Evolutionary conservation across 495 filamentous ascomycete species (phyloP).

Genomic region (Daldinia concentrica): DNA sequence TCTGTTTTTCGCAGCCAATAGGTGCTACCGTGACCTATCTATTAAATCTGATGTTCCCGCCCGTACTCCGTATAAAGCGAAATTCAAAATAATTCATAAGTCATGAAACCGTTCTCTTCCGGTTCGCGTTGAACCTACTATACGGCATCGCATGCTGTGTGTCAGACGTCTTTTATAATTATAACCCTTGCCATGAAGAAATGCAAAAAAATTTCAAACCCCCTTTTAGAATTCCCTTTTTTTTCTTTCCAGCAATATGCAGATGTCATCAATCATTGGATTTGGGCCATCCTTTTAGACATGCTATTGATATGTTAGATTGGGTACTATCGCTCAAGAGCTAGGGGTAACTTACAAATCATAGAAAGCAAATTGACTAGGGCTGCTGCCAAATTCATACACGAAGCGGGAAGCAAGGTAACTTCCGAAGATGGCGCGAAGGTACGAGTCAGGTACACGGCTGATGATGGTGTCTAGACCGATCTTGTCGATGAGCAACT

Average conservation of each 20-base stretch:
- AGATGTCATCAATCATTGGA: constrained; percentile 32
- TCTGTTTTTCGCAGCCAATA: background rate
- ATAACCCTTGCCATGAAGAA: background rate
- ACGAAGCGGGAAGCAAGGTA: constrained; percentile 95
- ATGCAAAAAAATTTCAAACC: constrained; percentile 3
- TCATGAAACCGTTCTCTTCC: constrained; percentile 14
- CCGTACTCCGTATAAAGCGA: constrained; percentile 26
- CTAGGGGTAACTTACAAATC: constrained; percentile 78
- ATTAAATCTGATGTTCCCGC: background rate
- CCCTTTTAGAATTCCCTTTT: constrained; percentile 13
- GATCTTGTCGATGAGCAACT: constrained; percentile 84
- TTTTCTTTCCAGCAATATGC: background rate
- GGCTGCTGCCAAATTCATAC: constrained; percentile 89
- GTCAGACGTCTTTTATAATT: constrained; percentile 9
- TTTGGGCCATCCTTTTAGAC: constrained; percentile 58
- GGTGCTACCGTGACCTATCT: background rate
- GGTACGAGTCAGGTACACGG: constrained; percentile 90
- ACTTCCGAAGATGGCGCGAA: constrained; percentile 94
- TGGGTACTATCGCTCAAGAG: background rate
- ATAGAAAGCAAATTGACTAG: constrained; percentile 98
- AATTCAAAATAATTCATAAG: constrained; percentile 16
- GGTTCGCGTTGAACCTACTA: background rate
- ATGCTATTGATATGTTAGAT: constrained; percentile 54
- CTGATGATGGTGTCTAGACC: constrained; percentile 86
- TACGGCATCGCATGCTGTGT: constrained; percentile 3